Evolutionary conservation across 2,329 filamentous ascomycete genomes (phyloP), one percentile per base, ranked within the genome.

Genomic region (Diaporthe vexans): DNA sequence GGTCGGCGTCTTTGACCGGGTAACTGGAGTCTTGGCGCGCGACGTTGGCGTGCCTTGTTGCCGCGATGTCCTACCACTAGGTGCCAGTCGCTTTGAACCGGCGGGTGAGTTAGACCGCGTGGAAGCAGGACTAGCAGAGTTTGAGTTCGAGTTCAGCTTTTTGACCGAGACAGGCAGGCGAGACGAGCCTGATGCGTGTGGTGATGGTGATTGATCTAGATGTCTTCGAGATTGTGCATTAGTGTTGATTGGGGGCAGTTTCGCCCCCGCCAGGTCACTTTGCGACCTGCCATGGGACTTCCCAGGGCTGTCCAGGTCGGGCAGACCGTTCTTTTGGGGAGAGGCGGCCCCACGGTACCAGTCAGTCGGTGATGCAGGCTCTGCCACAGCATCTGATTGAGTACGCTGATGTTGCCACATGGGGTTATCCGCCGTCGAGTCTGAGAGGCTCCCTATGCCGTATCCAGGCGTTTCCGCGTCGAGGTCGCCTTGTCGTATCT

Each of bases 381-480:
- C 89, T 73, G 85, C 81, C 76, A 90, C 88, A 52, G 86, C 83
- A 77, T 91, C 86, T 58, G 90, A 91, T 74, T 88, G 84, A 77
- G 87, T 91, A 77, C 89, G 85, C 72, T 87, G 86, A 76, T 89
- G 87, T 61, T 81, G 76, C 69, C 82, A 79, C 76, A 82, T 85
- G 74, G 88, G 83, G 77, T 87, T 88, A 76, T 88, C 87, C 77
- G 93, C 83, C 80, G 88, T 91, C n/a, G 93, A 92, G 79, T 95
- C 94, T 57, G 93, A 94, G 29, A 92, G 92, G 82, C 92, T 88
- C 75, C 88, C 85, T 76, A 93, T 93, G 69, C 92, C 92, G 83
- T 91, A 91, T 7, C 90, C 91, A 69, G 86, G 84, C 65, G 88
- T 84, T 26, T 86, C 82, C 35, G 86, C 80, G 77, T 89, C 86